Evolutionary conservation across 2,329 filamentous ascomycete species (phyloP), one percentile per base, ranked within the genome.

Genomic region (Colletotrichum paranaense): DNA sequence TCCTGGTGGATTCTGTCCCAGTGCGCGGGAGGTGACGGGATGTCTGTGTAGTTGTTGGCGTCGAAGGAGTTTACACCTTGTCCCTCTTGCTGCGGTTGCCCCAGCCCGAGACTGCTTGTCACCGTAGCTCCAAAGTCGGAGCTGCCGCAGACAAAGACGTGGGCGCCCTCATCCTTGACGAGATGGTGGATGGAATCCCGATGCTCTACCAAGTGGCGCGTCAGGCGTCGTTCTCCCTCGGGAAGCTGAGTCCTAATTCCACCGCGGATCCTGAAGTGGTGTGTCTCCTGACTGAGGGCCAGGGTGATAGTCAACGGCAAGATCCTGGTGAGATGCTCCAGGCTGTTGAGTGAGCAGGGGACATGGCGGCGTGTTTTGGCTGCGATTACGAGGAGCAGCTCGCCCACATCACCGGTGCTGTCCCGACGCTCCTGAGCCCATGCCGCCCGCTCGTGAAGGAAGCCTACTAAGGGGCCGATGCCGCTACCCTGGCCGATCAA

Each of bases 121-220:
- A 70, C 70, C 4, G 70, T 52, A 19, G 46, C 55, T 11, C 70
- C 70, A 64, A 73, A 73, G 11, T 73, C 67, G 26, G 55, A 65
- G 55, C 53, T 70, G 35, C 70, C 70, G 16, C 70, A 73, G 67
- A 73, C 67, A 9, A 65, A 73, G 22, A 73, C 55, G 28, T 73
- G 70, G 3, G 60, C 66, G n/a, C n/a, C 35, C 14, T 65, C 49
- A 14, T 60, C 32, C 30, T 62, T 57, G 8, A 73, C 70, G 26
- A 70, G 70, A 19, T 11, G 26, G 7, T 62, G 46, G 5, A 73
- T 35, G 19, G 14, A 22, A 8, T 62, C 60, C 12, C 67, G 59
- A 12, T 73, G 38, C 12, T 70, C 26, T 19, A 57, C 12, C 35
- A 73, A 38, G 30, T 73, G 70, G 8, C 46, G 59, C 7, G 46